phyloP scores from a whole-genome alignment of 1,284 basidiomycete species.

The Rhodotorula sp. region DNA sequence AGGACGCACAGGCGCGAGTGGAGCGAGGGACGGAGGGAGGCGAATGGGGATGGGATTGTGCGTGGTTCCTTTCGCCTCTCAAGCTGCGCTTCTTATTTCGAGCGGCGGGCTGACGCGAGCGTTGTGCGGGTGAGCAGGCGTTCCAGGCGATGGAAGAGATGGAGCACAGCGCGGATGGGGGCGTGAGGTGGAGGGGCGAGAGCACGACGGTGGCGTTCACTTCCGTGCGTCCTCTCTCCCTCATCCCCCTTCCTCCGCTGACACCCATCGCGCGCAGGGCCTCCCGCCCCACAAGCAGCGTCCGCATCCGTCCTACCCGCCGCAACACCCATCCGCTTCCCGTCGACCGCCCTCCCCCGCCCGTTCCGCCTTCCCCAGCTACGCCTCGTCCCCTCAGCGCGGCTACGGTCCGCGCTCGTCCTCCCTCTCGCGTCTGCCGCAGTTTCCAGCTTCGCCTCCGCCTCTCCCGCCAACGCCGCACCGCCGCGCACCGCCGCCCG shows the following conservation, averaged over 20 bases:
- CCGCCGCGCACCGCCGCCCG: no score
- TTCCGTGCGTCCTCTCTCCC: background rate
- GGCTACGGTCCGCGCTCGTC: constrained; percentile 71
- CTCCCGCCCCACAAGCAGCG: background rate
- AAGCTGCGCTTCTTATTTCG: background rate
- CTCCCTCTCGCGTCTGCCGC: constrained; percentile 74
- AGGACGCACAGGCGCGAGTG: constrained; percentile 17
- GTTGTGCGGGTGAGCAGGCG: background rate
- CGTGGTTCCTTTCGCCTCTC: background rate
- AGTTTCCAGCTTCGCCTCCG: background rate
- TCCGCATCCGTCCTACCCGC: no score
- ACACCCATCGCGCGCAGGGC: background rate
- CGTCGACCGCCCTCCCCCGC: background rate
- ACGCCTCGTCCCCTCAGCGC: constrained; percentile 82
- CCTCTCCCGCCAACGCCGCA: background rate
- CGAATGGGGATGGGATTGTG: constrained; percentile 5
- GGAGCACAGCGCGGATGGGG: background rate
- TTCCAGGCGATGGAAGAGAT: background rate
- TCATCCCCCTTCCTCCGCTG: background rate
- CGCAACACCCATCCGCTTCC: background rate
- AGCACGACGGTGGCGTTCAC: background rate
- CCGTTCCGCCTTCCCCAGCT: constrained; percentile 5
- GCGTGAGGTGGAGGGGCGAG: background rate
- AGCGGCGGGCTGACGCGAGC: background rate
- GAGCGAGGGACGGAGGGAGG: constrained; percentile 1